These are phyloP conservation scores for Solanum virginianum DNA, from an alignment of 257 asterid genomes.

Conservation along the genomic window DNA sequence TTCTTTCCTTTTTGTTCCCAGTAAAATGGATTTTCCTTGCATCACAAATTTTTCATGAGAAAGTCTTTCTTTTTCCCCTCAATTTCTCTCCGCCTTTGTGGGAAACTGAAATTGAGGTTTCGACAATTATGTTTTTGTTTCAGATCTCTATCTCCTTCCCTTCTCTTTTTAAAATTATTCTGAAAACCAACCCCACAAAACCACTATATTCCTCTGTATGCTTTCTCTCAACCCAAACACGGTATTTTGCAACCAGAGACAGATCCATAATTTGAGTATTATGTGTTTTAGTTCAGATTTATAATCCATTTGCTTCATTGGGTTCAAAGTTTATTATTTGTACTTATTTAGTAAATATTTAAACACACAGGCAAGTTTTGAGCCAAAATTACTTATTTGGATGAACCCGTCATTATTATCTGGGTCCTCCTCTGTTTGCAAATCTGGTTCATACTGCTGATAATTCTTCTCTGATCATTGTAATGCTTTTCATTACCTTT, in stretches of 20 bases:
- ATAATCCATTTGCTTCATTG: neutral
- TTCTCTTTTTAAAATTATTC: neutral
- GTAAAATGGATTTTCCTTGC: neutral
- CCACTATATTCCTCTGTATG: neutral
- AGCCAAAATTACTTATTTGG: neutral
- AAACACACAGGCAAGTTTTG: neutral
- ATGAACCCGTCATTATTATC: neutral
- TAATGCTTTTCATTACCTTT: neutral
- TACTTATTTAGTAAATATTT: neutral
- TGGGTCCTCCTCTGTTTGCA: neutral
- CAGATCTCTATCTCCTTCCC: neutral
- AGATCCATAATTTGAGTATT: neutral
- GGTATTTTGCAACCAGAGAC: neutral
- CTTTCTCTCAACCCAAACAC: neutral
- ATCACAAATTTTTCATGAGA: neutral
- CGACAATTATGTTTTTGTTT: neutral
- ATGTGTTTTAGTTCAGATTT: neutral
- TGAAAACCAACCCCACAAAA: neutral
- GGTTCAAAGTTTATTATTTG: neutral
- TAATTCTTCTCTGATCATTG: neutral
- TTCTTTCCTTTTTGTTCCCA: neutral
- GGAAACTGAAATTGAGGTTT: neutral
- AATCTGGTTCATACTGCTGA: neutral
- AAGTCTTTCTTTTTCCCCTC: neutral
- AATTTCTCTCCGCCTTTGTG: neutral